phyloP scores from a whole-genome alignment of 371 early-diverging fungal genomes.

The Parasitella parasitica region DNA sequence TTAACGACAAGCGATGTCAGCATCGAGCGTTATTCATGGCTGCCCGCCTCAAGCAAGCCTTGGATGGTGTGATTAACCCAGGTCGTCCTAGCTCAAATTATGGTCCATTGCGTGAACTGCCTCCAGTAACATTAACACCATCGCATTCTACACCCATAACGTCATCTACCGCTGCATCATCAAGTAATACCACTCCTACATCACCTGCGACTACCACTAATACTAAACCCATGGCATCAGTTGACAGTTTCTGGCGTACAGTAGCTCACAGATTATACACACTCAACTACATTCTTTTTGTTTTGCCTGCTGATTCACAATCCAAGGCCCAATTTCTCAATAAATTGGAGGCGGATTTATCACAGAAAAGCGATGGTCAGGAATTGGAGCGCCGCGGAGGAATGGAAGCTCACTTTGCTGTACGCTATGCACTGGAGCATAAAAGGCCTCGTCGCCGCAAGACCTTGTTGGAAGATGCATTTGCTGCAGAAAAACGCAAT shows the following conservation, averaged over 20 bases:
- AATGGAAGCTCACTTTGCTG: conserved; percentile 43
- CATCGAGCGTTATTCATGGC: conserved; percentile 49
- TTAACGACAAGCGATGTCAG: conserved; percentile 49
- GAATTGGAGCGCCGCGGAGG: conserved; percentile 37
- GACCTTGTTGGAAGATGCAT: conserved; percentile 28
- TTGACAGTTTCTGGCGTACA: conserved; percentile 35
- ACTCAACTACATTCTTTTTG: conserved; percentile 43
- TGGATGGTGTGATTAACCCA: conserved; percentile 20
- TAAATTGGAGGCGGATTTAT: conserved; percentile 23
- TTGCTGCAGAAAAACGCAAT: conserved; percentile 29
- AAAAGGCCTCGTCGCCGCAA: conserved; percentile 13
- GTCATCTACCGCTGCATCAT: not conserved
- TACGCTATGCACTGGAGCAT: conserved; percentile 41
- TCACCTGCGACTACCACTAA: not conserved
- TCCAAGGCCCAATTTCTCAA: conserved; percentile 29
- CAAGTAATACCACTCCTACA: not conserved
- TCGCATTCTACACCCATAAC: conserved; percentile 20
- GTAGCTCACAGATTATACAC: conserved; percentile 47
- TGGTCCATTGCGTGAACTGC: conserved; percentile 1
- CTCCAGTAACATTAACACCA: not conserved
- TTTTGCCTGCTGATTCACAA: conserved; percentile 35
- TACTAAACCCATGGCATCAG: not conserved
- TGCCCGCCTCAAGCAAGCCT: conserved; percentile 37
- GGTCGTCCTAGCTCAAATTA: conserved; percentile 16
- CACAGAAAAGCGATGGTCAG: conserved; percentile 25